Base-by-base conservation (phyloP, 805 yeast species). In the Candida insectorum region DNA sequence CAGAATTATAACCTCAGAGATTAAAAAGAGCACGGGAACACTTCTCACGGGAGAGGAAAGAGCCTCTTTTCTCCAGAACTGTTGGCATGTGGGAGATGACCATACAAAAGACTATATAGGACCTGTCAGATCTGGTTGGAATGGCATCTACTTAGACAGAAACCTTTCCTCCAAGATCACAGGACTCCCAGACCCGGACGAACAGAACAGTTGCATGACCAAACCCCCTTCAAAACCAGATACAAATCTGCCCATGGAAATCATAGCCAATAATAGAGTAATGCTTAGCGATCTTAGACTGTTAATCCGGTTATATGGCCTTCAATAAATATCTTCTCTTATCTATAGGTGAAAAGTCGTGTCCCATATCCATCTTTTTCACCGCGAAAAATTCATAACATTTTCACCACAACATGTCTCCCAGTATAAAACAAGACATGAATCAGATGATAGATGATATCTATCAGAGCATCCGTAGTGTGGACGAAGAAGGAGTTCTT, bases 51-150 rank as follows among this genome's bases (percentile, higher is more conserved):
- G 27, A 13, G 16, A 34, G 16, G 34, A 42, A 24, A 37, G 37
- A 13, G 14, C 31, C 7, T 41, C 46, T 9, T 37, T 32, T 17
- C 34, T 58, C 13, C 49, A 47, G 16, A 48, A 43, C 12, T 45
- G 47, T 30, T 81, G 84, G 85, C 91, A 82, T 50, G 57, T 81
- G 30, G 91, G 91, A 0, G 89, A 82, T 48, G 77, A 73, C 42
- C 52, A 65, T 23, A 56, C 55, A 6, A 74, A 75, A 31, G 91
- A 82, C 49, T 60, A 73, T 35, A 47, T 60, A 10, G 82, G 79
- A 3, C 65, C 80, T 0, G 51, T 60, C 12, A 51, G 54, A 16
- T 68, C 80, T 1, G 88, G 88, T 0, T 74, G 86, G 76, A 76
- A 74, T 33, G 77, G 81, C 4, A 58, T 82, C 0, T 54, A 74